Conservation (phyloP, 768 basidiomycete species). For the Tulasnella sp. region DNA sequence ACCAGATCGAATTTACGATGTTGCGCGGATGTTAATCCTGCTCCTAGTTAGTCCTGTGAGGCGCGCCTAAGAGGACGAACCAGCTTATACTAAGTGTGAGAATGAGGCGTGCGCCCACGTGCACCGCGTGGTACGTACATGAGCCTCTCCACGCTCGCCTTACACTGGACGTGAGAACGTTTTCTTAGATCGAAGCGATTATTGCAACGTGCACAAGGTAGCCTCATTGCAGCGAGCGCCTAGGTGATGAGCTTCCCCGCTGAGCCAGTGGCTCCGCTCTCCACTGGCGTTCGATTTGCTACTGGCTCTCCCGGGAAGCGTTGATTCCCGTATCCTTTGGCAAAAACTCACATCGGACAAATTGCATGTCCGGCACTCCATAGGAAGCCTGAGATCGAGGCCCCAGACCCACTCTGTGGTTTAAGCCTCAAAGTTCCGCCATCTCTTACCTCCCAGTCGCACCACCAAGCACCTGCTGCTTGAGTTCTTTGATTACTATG, state of each 20-base stretch:
- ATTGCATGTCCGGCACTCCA: background rate
- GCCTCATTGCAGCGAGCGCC: background rate
- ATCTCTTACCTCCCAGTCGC: background rate
- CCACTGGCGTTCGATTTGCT: background rate
- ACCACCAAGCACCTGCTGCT: background rate
- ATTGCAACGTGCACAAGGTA: background rate
- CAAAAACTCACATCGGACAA: background rate
- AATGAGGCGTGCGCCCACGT: too few species aligned
- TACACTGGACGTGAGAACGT: background rate
- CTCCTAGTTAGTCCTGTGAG: too few species aligned
- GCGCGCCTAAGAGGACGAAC: too few species aligned
- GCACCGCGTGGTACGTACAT: too few species aligned
- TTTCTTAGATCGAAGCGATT: background rate
- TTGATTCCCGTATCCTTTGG: background rate
- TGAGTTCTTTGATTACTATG: background rate
- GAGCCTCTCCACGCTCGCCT: too few species aligned
- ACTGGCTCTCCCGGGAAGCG: background rate
- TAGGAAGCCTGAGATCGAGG: background rate
- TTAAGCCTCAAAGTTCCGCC: background rate
- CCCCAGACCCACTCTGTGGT: background rate
- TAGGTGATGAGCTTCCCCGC: background rate
- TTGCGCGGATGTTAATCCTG: too few species aligned
- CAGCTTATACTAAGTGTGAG: too few species aligned
- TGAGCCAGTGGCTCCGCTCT: background rate
- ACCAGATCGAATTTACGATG: too few species aligned